These are phyloP conservation scores for Flaveria bidentis DNA, from an alignment of 129 eudicot genomes.

Conservation along the genomic window DNA sequence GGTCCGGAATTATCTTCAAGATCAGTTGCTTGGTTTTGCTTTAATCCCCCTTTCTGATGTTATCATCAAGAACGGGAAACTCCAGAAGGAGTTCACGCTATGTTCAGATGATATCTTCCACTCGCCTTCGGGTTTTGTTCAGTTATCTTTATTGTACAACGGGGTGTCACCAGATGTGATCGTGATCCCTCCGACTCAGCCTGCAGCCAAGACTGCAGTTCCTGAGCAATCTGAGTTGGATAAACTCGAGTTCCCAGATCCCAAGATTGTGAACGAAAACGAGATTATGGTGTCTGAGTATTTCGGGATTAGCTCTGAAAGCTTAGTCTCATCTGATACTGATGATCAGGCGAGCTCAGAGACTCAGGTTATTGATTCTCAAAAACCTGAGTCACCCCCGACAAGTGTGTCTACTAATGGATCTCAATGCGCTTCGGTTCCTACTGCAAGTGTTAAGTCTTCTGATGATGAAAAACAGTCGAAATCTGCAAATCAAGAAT, in stretches of 20 bases:
- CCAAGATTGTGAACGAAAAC: conserved; percentile 70
- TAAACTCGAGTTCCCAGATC: conserved; percentile 96
- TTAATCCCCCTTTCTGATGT: conserved; percentile 83
- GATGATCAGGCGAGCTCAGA: conserved; percentile 64
- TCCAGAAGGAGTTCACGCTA: conserved; percentile 80
- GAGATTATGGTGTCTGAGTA: conserved; percentile 88
- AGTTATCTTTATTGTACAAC: conserved; percentile 66
- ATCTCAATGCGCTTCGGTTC: conserved; percentile 50
- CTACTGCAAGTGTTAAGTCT: conserved; percentile 43
- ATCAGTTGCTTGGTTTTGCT: conserved; percentile 93
- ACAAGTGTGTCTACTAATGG: conserved; percentile 58
- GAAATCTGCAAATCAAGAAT: conserved; percentile 54
- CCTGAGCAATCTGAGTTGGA: conserved; percentile 48
- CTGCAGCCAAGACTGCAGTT: conserved; percentile 15
- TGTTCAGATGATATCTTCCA: conserved; percentile 91
- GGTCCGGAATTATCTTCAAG: conserved; percentile 85
- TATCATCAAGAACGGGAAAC: conserved; percentile 53
- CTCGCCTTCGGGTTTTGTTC: conserved; percentile 94
- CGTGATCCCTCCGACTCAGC: conserved; percentile 39
- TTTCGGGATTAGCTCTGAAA: conserved; percentile 61
- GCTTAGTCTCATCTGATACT: conserved; percentile 64
- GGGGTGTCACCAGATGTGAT: conserved; percentile 85
- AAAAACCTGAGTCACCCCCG: conserved; percentile 66
- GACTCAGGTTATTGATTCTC: background rate
- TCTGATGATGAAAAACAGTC: conserved; percentile 45